Evolutionary conservation across 163 green algal species (phyloP).

Genomic region (Botryococcus braunii): DNA sequence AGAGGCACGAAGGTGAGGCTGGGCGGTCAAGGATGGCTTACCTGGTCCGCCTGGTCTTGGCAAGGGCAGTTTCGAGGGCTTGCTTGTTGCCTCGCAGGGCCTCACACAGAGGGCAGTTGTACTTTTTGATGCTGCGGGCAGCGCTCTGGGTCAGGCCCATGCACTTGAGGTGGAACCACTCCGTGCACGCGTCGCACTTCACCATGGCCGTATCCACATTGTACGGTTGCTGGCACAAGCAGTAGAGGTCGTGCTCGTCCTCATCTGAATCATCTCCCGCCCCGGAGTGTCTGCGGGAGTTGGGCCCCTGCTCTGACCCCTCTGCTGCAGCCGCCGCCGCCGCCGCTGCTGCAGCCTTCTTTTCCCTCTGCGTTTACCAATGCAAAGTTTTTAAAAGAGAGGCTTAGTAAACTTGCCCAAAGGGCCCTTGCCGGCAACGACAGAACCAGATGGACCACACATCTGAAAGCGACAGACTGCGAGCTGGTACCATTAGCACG

Average conservation of each 20-base stretch:
- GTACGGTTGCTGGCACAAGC: slow-evolving; percentile 44
- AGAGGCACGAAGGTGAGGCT: too few relatives aligned
- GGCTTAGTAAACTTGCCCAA: not conserved
- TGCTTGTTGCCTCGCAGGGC: slow-evolving; percentile 24
- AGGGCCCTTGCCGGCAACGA: not conserved
- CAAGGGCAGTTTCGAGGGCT: slow-evolving; percentile 16
- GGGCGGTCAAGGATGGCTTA: slow-evolving; percentile 11
- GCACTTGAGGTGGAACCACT: slow-evolving; percentile 48
- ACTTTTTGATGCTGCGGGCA: slow-evolving; percentile 22
- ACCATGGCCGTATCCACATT: slow-evolving; percentile 34
- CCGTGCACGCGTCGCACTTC: slow-evolving; percentile 34
- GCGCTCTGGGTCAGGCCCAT: slow-evolving; percentile 28
- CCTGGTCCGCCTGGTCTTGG: slow-evolving; percentile 20
- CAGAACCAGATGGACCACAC: not conserved
- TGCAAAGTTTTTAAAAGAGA: not conserved
- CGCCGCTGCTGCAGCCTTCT: not conserved
- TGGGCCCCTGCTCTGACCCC: not conserved
- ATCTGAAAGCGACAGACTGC: not conserved
- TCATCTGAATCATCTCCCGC: slow-evolving; percentile 3
- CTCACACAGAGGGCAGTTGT: slow-evolving; percentile 40
- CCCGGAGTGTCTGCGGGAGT: not conserved
- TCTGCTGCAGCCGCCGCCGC: slow-evolving; percentile 20
- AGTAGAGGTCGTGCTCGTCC: slow-evolving; percentile 30
- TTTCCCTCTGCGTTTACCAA: not conserved
- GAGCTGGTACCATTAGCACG: not conserved